phyloP scores from a whole-genome alignment of 1,284 basidiomycete species.

The Cutaneotrichosporon cyanovorans region DNA sequence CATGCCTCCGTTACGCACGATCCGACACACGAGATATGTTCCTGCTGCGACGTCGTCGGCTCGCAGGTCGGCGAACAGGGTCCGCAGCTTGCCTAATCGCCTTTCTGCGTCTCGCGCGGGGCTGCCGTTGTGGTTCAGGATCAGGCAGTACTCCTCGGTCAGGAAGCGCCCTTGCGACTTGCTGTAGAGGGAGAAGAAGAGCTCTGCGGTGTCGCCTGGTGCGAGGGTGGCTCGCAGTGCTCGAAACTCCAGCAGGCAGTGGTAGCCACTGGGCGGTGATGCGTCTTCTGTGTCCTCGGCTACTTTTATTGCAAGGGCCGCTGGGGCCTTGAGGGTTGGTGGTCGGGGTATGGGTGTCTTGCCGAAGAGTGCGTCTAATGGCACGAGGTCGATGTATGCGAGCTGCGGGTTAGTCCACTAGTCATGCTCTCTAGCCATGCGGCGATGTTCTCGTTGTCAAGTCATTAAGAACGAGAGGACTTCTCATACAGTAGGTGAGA shows the following conservation, averaged over 20 bases:
- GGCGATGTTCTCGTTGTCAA: no score
- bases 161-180: constrained; percentile 73
- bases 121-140: constrained; percentile 86
- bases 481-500: no score
- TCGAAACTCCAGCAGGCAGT: constrained; percentile 79
- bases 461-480: no score
- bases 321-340: constrained; percentile 8
- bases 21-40: constrained; percentile 79
- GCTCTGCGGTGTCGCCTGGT: constrained; percentile 82
- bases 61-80: constrained; percentile 82
- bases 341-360: constrained; percentile 13
- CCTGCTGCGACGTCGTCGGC: constrained; percentile 75
- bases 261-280: constrained; percentile 52
- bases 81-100: constrained; percentile 56
- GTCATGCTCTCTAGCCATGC: no score
- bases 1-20: constrained; percentile 79
- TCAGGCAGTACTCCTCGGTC: constrained; percentile 85
- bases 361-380: constrained; percentile 40
- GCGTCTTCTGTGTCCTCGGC: not conserved
- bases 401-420: constrained; percentile 47
- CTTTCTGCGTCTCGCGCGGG: constrained; percentile 61
- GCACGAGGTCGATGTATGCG: constrained; percentile 64
- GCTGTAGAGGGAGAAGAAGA: constrained; percentile 90
- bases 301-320: constrained; percentile 4
- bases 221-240: constrained; percentile 82